phyloP scores from a whole-genome alignment of 345 rosid genomes.

The Moricandia arvensis region DNA sequence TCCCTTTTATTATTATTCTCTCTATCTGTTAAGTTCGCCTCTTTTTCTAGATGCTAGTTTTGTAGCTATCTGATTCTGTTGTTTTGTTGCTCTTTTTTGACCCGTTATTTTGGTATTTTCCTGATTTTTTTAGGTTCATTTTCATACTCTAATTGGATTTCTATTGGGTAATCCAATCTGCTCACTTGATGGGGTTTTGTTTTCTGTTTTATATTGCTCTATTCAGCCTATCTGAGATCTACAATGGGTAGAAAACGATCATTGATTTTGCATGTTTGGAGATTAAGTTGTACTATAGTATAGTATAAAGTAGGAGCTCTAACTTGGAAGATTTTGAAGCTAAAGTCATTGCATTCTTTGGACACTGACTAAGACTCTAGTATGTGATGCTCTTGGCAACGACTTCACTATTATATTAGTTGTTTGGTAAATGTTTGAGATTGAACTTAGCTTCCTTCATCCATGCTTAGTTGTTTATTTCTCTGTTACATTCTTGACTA shows the following conservation, averaged over 20 bases:
- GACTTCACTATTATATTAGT: neutral
- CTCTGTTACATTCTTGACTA: constrained; percentile 2
- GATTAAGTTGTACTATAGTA: neutral
- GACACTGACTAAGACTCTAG: neutral
- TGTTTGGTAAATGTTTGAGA: neutral
- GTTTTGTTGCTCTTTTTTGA: constrained; percentile 29
- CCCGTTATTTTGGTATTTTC: constrained; percentile 27
- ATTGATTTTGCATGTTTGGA: constrained; percentile 23
- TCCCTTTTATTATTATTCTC: constrained; percentile 8
- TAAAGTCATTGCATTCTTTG: neutral
- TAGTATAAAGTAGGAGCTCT: neutral
- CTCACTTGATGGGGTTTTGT: neutral
- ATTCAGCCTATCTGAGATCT: constrained; percentile 19
- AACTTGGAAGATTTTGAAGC: neutral
- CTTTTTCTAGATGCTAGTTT: constrained; percentile 22
- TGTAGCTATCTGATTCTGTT: constrained; percentile 28
- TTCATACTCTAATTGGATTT: constrained; percentile 12
- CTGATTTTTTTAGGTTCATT: constrained; percentile 1
- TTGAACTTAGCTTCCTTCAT: constrained; percentile 5
- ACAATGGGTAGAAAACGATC: constrained; percentile 7
- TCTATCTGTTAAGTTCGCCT: too few species aligned
- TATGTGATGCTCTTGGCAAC: neutral
- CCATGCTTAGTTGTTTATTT: neutral
- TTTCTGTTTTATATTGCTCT: neutral
- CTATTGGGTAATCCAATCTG: constrained; percentile 9